phyloP scores from a whole-genome alignment of 352 stramenopile genomes.

The Thraustochytrium striatum region DNA sequence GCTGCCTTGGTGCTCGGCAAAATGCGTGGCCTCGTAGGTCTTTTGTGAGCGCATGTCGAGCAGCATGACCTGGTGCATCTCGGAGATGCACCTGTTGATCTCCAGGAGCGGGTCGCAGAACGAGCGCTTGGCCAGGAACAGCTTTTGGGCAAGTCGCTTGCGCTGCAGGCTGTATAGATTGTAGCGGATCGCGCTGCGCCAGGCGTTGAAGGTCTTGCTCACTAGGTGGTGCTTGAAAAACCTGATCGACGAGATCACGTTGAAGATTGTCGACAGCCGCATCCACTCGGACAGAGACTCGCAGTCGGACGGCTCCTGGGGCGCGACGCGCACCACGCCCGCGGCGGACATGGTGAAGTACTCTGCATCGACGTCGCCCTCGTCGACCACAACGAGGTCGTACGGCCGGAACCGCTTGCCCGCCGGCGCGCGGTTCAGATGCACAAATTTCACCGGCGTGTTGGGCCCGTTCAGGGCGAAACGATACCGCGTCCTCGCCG shows the following conservation, averaged over 20 bases:
- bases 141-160: conserved; percentile 67
- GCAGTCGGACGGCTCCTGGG: conserved; percentile 76
- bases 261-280: conserved; percentile 86
- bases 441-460: conserved; percentile 88
- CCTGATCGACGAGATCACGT: conserved; percentile 82
- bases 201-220: conserved; percentile 80
- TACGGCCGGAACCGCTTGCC: conserved; percentile 79
- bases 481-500: conserved; percentile 84
- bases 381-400: conserved; percentile 77
- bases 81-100: conserved; percentile 77
- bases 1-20: conserved; percentile 79
- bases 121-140: conserved; percentile 83
- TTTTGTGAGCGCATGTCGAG: conserved; percentile 76
- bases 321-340: conserved; percentile 59
- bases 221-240: conserved; percentile 91
- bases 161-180: conserved; percentile 81
- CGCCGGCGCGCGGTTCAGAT: conserved; percentile 73
- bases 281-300: conserved; percentile 88
- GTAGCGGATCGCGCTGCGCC: conserved; percentile 78
- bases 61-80: conserved; percentile 72
- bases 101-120: conserved; percentile 79
- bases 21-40: conserved; percentile 71
- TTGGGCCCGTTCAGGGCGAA: conserved; percentile 83
- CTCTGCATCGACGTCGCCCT: conserved; percentile 70
- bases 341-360: conserved; percentile 56